Percentiles rank a stretch among this genome's conserved stretches.
Conservation (phyloP, 2,329 filamentous ascomycete species). For the Monilinia fructigena region DNA sequence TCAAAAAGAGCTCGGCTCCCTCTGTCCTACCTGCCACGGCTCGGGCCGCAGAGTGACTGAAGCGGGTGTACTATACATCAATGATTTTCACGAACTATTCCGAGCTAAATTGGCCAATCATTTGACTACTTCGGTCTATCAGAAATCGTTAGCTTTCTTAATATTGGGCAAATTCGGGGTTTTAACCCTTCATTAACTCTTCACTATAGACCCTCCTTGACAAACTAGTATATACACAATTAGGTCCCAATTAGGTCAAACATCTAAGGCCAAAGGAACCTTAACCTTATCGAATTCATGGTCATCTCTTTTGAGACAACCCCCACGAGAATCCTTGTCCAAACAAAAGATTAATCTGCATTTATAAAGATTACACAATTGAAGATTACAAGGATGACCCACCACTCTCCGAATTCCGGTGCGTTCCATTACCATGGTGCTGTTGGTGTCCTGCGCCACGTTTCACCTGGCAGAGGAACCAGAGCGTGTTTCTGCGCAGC, state of each 20-base stretch:
- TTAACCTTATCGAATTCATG: slow-evolving; percentile 6
- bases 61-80: slow-evolving; percentile 2
- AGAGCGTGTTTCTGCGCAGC: neutral
- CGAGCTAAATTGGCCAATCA: neutral
- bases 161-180: slow-evolving; percentile 5
- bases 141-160: neutral
- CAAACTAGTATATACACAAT: neutral
- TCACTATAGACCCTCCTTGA: neutral
- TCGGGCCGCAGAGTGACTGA: slow-evolving; percentile 14
- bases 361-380: neutral
- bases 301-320: slow-evolving; percentile 4
- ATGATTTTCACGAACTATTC: neutral
- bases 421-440: neutral
- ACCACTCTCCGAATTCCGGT: slow-evolving; percentile 16
- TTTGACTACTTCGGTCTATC: neutral
- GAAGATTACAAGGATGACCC: slow-evolving; percentile 20
- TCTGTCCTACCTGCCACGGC: slow-evolving; percentile 3
- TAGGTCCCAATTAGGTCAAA: slow-evolving; percentile 3
- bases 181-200: neutral
- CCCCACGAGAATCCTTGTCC: slow-evolving; percentile 9
- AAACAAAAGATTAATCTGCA: neutral
- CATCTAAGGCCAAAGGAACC: neutral
- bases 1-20: neutral
- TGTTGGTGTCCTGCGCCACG: slow-evolving; percentile 5
- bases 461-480: slow-evolving; percentile 10